Conservation (phyloP, 2,329 filamentous ascomycete species). For the Trichoderma brevicompactum region DNA sequence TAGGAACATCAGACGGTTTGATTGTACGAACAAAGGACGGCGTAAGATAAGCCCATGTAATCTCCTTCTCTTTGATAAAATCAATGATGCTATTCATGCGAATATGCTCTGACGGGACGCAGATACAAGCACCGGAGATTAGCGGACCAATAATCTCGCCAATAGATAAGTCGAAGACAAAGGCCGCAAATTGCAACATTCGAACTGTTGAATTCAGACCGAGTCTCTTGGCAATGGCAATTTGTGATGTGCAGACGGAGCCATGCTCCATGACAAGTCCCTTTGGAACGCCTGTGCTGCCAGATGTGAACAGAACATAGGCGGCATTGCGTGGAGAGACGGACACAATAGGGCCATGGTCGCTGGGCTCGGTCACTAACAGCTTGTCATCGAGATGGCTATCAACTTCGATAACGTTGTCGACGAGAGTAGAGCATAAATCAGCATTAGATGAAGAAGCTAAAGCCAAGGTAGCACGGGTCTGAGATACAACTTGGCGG, state of each 20-base stretch:
- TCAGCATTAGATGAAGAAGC: conserved; percentile 27
- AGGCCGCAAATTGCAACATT: conserved; percentile 27
- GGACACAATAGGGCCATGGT: not conserved
- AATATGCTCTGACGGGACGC: conserved; percentile 23
- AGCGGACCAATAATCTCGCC: conserved; percentile 28
- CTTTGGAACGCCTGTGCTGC: conserved; percentile 21
- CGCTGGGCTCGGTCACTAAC: not conserved
- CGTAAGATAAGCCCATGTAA: conserved; percentile 28
- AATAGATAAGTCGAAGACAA: conserved; percentile 30
- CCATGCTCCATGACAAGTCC: conserved; percentile 26
- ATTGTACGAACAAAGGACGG: conserved; percentile 26
- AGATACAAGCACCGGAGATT: conserved; percentile 23
- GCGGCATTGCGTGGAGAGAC: conserved; percentile 21
- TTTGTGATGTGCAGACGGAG: conserved; percentile 19
- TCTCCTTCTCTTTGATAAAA: conserved; percentile 2
- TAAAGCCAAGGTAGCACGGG: conserved; percentile 16
- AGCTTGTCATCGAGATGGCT: conserved; percentile 2
- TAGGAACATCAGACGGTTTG: conserved; percentile 22
- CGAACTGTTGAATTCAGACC: conserved; percentile 9
- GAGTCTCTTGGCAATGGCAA: conserved; percentile 16
- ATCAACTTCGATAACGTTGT: conserved; percentile 24
- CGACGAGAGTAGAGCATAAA: conserved; percentile 32
- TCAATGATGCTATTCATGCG: conserved; percentile 27
- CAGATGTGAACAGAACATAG: conserved; percentile 24
- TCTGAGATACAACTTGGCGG: conserved; percentile 27